Conservation (phyloP, 192 early-diverging fungal species). For the Rhizoclosmatium globosum region DNA sequence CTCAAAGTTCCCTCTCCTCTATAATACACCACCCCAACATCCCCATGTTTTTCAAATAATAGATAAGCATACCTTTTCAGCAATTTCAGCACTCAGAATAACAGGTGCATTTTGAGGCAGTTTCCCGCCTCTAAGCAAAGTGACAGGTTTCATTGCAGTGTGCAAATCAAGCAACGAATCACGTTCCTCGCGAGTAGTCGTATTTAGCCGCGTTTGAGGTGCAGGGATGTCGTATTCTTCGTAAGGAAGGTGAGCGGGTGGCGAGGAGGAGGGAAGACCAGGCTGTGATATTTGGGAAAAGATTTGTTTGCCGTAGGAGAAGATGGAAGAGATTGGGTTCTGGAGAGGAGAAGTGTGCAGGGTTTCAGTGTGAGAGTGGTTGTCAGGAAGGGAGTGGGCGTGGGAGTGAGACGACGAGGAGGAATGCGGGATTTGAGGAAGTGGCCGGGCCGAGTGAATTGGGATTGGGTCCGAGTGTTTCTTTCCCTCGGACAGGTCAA, state of each 20-base stretch:
- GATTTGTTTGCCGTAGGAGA: slow-evolving; percentile 16
- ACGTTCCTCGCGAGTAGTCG: slow-evolving; percentile 11
- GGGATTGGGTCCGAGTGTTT: background rate
- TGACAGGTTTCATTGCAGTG: background rate
- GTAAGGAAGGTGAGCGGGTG: background rate
- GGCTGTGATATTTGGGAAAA: slow-evolving; percentile 1
- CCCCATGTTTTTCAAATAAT: background rate
- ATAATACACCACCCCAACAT: background rate
- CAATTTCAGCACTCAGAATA: slow-evolving; percentile 1
- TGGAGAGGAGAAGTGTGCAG: background rate
- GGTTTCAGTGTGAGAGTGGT: background rate
- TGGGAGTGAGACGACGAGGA: background rate
- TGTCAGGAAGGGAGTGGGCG: background rate
- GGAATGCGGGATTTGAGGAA: background rate
- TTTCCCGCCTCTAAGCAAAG: background rate
- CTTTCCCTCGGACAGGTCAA: slow-evolving; percentile 12
- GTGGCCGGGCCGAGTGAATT: background rate
- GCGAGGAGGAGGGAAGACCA: background rate
- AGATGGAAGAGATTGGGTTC: background rate
- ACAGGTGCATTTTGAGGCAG: background rate
- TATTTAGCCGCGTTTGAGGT: background rate
- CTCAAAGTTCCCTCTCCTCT: background rate
- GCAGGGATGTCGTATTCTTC: background rate
- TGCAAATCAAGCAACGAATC: slow-evolving; percentile 15
- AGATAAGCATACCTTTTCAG: background rate